A percentile compares a stretch with the other conserved stretches of the same genome.
Conservation (phyloP, 176 grass and related monocot genomes). For the Tillandsia fasciculata region DNA sequence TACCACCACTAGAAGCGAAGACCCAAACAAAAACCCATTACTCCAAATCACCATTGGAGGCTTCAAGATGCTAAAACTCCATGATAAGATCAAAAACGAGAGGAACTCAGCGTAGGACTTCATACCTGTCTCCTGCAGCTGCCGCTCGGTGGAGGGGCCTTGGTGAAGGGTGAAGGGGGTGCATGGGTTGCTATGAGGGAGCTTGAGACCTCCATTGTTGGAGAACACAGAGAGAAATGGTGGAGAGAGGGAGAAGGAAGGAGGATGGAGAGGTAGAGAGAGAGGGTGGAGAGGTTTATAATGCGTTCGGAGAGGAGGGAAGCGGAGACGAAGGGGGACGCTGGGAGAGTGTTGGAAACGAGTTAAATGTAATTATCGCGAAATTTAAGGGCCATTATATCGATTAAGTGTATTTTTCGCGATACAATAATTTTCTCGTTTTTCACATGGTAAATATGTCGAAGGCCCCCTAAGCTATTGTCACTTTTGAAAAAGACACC, state of each 20-base stretch:
- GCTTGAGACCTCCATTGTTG: constrained; percentile 14
- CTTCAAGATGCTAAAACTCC: background rate
- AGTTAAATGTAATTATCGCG: too few species aligned
- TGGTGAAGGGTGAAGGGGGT: constrained; percentile 34
- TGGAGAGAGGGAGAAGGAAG: constrained; percentile 3
- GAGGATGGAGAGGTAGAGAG: background rate
- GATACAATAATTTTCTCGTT: too few species aligned
- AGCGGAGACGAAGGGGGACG: too few species aligned
- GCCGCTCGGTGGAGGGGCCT: constrained; percentile 11
- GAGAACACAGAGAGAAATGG: background rate
- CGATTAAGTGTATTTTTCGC: too few species aligned
- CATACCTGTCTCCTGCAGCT: constrained; percentile 51
- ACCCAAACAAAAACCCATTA: background rate
- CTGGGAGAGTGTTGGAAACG: too few species aligned
- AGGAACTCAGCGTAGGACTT: background rate
- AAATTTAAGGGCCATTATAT: too few species aligned
- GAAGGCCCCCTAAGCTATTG: too few species aligned
- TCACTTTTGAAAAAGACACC: too few species aligned
- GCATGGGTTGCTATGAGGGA: constrained; percentile 42
- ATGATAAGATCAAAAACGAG: background rate
- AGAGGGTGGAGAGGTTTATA: background rate
- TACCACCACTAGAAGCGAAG: too few species aligned
- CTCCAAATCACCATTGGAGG: too few species aligned
- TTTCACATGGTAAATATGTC: too few species aligned
- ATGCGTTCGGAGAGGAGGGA: background rate